Conservation (phyloP, 2,329 filamentous ascomycete genomes). For the Fusarium sp. region DNA sequence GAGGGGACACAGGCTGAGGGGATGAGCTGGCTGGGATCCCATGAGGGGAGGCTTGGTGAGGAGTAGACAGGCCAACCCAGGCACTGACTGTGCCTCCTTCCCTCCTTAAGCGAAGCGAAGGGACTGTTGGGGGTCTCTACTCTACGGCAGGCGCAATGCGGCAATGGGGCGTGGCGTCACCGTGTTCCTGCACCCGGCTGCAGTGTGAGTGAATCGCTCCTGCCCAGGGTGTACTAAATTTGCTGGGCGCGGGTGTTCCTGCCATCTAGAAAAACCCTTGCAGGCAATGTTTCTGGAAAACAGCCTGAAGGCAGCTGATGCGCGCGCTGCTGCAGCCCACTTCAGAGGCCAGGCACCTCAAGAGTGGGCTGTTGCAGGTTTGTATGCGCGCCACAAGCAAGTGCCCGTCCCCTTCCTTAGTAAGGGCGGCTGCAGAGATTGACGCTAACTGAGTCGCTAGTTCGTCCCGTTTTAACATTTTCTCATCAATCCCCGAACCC, state of each 20-base stretch:
- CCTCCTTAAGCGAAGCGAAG: neutral
- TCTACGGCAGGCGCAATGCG: constrained; percentile 10
- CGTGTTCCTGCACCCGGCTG: constrained; percentile 25
- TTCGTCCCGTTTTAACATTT: constrained; percentile 20
- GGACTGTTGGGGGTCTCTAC: constrained; percentile 1
- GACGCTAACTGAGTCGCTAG: constrained; percentile 15
- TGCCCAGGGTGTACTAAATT: neutral
- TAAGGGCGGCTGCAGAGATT: constrained; percentile 15
- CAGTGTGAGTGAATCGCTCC: neutral
- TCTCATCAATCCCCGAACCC: neutral
- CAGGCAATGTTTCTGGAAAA: constrained; percentile 33
- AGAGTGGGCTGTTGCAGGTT: neutral
- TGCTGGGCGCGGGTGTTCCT: neutral
- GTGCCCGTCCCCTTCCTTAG: constrained; percentile 15
- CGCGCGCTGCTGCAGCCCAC: neutral
- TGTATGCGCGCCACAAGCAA: neutral
- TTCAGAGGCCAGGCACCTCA: neutral
- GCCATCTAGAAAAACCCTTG: constrained; percentile 13
- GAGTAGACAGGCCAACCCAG: neutral
- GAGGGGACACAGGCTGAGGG: neutral
- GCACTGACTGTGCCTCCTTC: neutral
- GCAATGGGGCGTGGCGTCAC: constrained; percentile 13
- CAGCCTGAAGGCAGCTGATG: constrained; percentile 1
- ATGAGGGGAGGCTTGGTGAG: constrained; percentile 10
- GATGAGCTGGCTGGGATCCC: neutral